A percentile compares a stretch with the other conserved stretches of the same genome.
Evolutionary conservation across 2,329 filamentous ascomycete species (phyloP).

Genomic region (Calonectria pseudoreteaudii): DNA sequence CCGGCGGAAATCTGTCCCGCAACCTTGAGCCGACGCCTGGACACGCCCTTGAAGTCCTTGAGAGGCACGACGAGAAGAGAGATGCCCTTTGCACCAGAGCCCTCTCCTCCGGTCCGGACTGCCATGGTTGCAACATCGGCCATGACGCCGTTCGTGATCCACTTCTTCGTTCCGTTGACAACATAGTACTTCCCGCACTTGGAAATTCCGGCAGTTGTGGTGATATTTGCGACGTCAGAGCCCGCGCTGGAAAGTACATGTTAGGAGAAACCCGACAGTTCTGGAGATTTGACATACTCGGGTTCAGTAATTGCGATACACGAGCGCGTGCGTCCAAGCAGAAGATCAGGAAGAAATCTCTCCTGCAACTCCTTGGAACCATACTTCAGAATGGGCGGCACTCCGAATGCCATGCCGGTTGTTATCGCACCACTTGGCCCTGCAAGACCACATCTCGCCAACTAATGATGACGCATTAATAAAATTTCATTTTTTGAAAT

Average conservation of each 20-base stretch:
- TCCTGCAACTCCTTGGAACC: constrained; percentile 72
- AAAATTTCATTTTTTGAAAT: background rate
- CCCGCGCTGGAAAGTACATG: constrained; percentile 59
- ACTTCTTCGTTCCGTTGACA: constrained; percentile 83
- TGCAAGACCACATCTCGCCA: constrained; percentile 72
- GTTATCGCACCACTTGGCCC: constrained; percentile 76
- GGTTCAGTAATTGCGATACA: constrained; percentile 87
- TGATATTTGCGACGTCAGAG: constrained; percentile 79
- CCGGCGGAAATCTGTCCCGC: constrained; percentile 73
- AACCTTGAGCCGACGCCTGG: constrained; percentile 75
- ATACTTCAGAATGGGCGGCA: constrained; percentile 79
- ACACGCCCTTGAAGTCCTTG: constrained; percentile 74
- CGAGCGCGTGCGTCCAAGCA: constrained; percentile 73
- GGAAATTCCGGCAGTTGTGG: constrained; percentile 73
- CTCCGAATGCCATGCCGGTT: constrained; percentile 78
- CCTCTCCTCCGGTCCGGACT: constrained; percentile 73
- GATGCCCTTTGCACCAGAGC: constrained; percentile 70
- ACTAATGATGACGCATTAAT: constrained; percentile 54
- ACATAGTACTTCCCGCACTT: constrained; percentile 75
- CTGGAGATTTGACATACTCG: constrained; percentile 49
- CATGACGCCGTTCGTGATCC: constrained; percentile 83
- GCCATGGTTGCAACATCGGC: constrained; percentile 77
- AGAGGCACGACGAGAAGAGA: constrained; percentile 78
- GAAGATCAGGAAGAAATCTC: constrained; percentile 74
- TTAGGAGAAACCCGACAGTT: background rate